A percentile compares a stretch with the other conserved stretches of the same genome.
Conservation (phyloP, 2,329 filamentous ascomycete species). For the Stenocarpella maydis region DNA sequence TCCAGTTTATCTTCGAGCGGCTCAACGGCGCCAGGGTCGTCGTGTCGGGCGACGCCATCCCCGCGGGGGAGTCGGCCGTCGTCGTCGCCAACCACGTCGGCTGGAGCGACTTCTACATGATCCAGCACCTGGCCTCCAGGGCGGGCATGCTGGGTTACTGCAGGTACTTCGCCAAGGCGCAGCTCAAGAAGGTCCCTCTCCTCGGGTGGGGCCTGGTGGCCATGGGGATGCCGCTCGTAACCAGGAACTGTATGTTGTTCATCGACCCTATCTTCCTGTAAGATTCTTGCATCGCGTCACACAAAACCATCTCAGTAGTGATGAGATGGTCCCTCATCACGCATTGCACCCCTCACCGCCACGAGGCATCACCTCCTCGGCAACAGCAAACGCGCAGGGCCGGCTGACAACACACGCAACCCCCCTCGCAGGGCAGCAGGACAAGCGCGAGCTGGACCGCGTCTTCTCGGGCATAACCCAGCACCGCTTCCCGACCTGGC, state of each 20-base stretch:
- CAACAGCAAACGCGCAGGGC: neutral
- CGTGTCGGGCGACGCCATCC: slow-evolving; percentile 60
- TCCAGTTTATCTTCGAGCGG: slow-evolving; percentile 64
- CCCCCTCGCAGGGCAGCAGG: slow-evolving; percentile 40
- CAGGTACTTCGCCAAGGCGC: slow-evolving; percentile 69
- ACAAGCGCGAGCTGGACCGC: slow-evolving; percentile 62
- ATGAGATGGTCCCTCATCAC: neutral
- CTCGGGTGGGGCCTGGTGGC: slow-evolving; percentile 71
- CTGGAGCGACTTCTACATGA: slow-evolving; percentile 72
- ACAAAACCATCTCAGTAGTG: no score
- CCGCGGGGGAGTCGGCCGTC: slow-evolving; percentile 64
- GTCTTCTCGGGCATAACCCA: slow-evolving; percentile 64
- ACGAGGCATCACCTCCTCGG: neutral
- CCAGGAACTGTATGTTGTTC: slow-evolving; percentile 56
- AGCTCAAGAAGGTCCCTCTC: slow-evolving; percentile 66
- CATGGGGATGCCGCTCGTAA: slow-evolving; percentile 71
- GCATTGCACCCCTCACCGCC: no score
- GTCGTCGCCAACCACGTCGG: slow-evolving; percentile 67
- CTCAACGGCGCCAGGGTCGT: slow-evolving; percentile 62
- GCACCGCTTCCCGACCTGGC: slow-evolving; percentile 66
- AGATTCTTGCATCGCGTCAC: no score
- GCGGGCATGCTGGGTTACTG: slow-evolving; percentile 67
- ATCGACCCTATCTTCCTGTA: no score
- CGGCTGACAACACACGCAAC: neutral
- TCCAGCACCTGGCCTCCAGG: slow-evolving; percentile 63